phyloP scores from a whole-genome alignment of 139 green algal species.

The Picochlorum sp. region DNA sequence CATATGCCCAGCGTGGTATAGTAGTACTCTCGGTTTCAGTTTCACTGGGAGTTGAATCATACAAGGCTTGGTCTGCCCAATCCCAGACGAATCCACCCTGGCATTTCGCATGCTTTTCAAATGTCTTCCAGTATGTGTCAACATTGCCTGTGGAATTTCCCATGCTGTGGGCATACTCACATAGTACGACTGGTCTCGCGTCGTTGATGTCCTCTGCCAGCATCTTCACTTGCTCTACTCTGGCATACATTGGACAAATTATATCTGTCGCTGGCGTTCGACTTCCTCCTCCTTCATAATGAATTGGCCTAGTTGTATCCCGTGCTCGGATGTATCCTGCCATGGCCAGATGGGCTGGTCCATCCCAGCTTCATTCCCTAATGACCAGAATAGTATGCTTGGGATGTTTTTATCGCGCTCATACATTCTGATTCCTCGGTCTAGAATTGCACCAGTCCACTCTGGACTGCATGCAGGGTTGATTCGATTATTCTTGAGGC shows the following conservation, averaged over 20 bases:
- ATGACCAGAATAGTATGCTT: slow-evolving; percentile 84
- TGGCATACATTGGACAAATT: slow-evolving; percentile 94
- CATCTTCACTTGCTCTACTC: slow-evolving; percentile 39
- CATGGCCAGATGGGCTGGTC: slow-evolving; percentile 61
- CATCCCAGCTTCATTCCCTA: slow-evolving; percentile 90
- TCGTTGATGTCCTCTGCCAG: slow-evolving; percentile 28
- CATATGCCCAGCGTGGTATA: slow-evolving; percentile 72
- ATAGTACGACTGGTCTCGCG: slow-evolving; percentile 82
- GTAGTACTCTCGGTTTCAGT: background rate
- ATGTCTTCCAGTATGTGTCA: slow-evolving; percentile 79
- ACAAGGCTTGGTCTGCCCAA: slow-evolving; percentile 88
- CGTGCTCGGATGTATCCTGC: slow-evolving; percentile 34
- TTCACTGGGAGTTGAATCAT: slow-evolving; percentile 4
- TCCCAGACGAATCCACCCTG: slow-evolving; percentile 98
- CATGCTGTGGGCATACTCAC: slow-evolving; percentile 96
- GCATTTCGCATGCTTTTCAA: slow-evolving; percentile 46
- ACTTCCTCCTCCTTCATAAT: slow-evolving; percentile 72
- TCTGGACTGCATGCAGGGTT: slow-evolving; percentile 55
- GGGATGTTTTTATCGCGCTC: slow-evolving; percentile 83
- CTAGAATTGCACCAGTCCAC: slow-evolving; percentile 69
- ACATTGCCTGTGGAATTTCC: slow-evolving; percentile 94
- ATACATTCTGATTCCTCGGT: slow-evolving; percentile 67
- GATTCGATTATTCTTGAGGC: slow-evolving; percentile 49
- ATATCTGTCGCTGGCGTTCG: slow-evolving; percentile 82
- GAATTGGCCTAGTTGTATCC: slow-evolving; percentile 46